Evolutionary conservation across 2,329 filamentous ascomycete species (phyloP).

Genomic region (Sarocladium brachiariae): DNA sequence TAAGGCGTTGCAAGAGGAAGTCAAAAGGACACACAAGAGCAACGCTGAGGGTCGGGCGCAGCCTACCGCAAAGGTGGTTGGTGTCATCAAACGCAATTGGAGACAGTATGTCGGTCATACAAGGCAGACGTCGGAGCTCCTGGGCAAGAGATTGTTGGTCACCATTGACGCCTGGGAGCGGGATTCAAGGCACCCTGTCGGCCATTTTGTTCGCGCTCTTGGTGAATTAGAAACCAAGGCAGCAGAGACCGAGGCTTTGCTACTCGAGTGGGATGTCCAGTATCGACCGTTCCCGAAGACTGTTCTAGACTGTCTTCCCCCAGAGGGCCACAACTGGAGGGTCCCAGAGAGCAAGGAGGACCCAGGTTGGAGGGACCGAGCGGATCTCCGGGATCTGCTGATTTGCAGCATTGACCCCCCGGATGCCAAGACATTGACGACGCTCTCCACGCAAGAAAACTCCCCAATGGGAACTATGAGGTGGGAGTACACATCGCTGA

Average conservation of each 20-base stretch:
- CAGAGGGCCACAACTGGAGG: constrained; percentile 88
- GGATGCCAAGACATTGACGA: constrained; percentile 98
- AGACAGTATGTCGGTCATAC: constrained; percentile 96
- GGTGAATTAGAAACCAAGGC: constrained; percentile 94
- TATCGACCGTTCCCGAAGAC: constrained; percentile 96
- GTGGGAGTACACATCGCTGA: constrained; percentile 98
- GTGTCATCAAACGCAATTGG: constrained; percentile 93
- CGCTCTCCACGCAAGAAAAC: constrained; percentile 75
- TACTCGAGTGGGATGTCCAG: constrained; percentile 95
- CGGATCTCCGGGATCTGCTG: constrained; percentile 76
- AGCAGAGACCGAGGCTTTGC: constrained; percentile 85
- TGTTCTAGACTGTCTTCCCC: constrained; percentile 85
- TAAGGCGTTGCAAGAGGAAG: constrained; percentile 83
- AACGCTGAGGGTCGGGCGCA: constrained; percentile 71
- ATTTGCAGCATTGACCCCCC: constrained; percentile 97
- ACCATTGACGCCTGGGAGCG: constrained; percentile 94
- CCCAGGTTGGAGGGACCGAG: constrained; percentile 77
- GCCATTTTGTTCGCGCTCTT: constrained; percentile 87
- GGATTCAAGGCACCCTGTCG: constrained; percentile 84
- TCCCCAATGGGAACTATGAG: constrained; percentile 91
- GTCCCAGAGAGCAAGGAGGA: constrained; percentile 76
- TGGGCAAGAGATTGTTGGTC: constrained; percentile 87
- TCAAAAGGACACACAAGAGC: constrained; percentile 74
- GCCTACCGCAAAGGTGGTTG: constrained; percentile 87
- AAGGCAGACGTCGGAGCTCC: constrained; percentile 77